Conservation (phyloP, 495 filamentous ascomycete species). For the Penicillium flavigenum region DNA sequence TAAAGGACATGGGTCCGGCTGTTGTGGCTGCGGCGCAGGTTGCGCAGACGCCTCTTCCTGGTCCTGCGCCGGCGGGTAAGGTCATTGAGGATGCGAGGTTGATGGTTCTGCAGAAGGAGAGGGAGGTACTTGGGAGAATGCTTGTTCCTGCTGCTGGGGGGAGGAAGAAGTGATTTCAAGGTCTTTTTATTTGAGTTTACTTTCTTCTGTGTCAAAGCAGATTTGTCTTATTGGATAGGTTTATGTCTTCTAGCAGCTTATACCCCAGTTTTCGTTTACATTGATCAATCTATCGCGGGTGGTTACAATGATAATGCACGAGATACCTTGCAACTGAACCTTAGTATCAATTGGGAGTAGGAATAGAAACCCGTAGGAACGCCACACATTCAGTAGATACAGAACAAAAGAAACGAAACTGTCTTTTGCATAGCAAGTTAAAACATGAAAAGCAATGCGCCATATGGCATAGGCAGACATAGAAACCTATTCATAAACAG, state of each 20-base stretch:
- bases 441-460: neutral
- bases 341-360: neutral
- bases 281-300: neutral
- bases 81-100: slow-evolving; percentile 49
- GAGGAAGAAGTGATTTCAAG: slow-evolving; percentile 31
- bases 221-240: neutral
- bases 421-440: neutral
- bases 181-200: neutral
- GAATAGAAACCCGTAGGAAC: neutral
- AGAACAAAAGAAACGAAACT: slow-evolving; percentile 10
- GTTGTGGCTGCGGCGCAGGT: slow-evolving; percentile 24
- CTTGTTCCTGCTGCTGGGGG: slow-evolving; percentile 32
- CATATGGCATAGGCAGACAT: neutral
- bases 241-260: slow-evolving; percentile 4
- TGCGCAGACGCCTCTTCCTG: slow-evolving; percentile 23
- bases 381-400: slow-evolving; percentile 24
- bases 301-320: neutral
- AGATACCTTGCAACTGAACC: slow-evolving; percentile 2
- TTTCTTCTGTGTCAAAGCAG: neutral
- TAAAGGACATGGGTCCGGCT: slow-evolving; percentile 25
- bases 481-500: neutral
- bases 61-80: slow-evolving; percentile 33
- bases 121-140: slow-evolving; percentile 42
- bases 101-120: slow-evolving; percentile 46
- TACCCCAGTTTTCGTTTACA: slow-evolving; percentile 4